Evolutionary conservation across 2,329 filamentous ascomycete species (phyloP).

Genomic region (Arthrobotrys pseudoclavata): DNA sequence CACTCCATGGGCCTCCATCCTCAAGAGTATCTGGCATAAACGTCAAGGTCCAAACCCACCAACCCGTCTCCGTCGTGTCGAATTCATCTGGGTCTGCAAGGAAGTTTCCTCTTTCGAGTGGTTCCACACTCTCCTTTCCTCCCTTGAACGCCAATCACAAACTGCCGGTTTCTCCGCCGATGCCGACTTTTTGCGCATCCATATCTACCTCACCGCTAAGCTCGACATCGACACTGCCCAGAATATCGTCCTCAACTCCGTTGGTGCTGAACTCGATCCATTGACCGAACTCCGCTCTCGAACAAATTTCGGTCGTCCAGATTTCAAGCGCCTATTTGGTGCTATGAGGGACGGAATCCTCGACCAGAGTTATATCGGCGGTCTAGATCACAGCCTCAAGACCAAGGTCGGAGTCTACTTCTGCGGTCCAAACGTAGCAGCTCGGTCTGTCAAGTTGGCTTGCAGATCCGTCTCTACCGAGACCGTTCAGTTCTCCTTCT

Average conservation of each 20-base stretch:
- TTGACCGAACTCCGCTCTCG: conserved; percentile 89
- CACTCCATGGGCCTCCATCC: conserved; percentile 85
- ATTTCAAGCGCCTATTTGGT: conserved; percentile 83
- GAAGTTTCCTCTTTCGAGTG: conserved; percentile 97
- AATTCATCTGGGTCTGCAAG: conserved; percentile 99
- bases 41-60: conserved; percentile 91
- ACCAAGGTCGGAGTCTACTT: conserved; percentile 98
- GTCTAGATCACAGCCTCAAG: conserved; percentile 79
- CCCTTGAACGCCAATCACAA: conserved; percentile 87
- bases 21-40: conserved; percentile 99
- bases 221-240: conserved; percentile 92
- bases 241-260: conserved; percentile 96
- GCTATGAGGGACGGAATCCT: conserved; percentile 90
- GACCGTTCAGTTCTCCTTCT: conserved; percentile 94
- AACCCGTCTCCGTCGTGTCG: conserved; percentile 88
- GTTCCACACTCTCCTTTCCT: conserved; percentile 95
- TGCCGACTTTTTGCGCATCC: conserved; percentile 91
- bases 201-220: conserved; percentile 95
- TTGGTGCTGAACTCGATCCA: conserved; percentile 88
- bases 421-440: conserved; percentile 86
- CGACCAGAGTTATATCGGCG: conserved; percentile 85
- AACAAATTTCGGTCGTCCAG: conserved; percentile 94
- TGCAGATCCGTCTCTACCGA: conserved; percentile 79
- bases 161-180: conserved; percentile 75
- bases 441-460: conserved; percentile 86